Conservation (phyloP, 108 stramenopile species). For the Seminavis robusta region DNA sequence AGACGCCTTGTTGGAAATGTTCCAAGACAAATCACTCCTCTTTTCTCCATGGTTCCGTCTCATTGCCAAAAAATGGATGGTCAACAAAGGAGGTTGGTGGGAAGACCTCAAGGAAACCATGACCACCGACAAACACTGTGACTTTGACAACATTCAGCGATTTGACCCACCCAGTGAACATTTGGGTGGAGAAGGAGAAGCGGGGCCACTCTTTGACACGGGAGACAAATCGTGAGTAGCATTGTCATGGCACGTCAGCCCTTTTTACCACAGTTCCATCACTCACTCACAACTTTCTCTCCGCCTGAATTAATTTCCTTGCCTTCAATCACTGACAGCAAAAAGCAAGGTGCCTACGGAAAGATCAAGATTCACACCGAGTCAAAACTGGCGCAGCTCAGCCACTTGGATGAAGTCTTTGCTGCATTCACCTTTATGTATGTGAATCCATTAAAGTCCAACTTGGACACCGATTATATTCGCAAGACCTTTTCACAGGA, state of each 20-base stretch:
- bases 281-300: not conserved
- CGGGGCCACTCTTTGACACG: constrained; percentile 60
- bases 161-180: constrained; percentile 88
- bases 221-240: constrained; percentile 26
- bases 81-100: constrained; percentile 74
- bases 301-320: not conserved
- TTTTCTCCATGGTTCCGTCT: constrained; percentile 93
- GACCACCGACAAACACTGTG: constrained; percentile 67
- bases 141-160: constrained; percentile 66
- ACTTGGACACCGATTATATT: constrained; percentile 64
- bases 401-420: constrained; percentile 88
- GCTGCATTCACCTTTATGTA: constrained; percentile 78
- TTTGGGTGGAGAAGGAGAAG: constrained; percentile 81
- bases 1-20: constrained; percentile 62
- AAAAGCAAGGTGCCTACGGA: constrained; percentile 99
- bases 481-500: constrained; percentile 40
- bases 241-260: not conserved
- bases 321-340: constrained; percentile 36
- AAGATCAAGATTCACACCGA: constrained; percentile 92
- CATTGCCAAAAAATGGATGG: constrained; percentile 78
- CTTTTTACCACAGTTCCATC: not conserved
- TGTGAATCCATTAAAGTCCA: constrained; percentile 72
- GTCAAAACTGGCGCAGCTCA: constrained; percentile 78
- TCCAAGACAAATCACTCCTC: constrained; percentile 58
- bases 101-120: constrained; percentile 73